Percentiles rank a stretch among this genome's conserved stretches.
Conservation (phyloP, 352 stramenopile species). For the Phytophthora ohioensis region DNA sequence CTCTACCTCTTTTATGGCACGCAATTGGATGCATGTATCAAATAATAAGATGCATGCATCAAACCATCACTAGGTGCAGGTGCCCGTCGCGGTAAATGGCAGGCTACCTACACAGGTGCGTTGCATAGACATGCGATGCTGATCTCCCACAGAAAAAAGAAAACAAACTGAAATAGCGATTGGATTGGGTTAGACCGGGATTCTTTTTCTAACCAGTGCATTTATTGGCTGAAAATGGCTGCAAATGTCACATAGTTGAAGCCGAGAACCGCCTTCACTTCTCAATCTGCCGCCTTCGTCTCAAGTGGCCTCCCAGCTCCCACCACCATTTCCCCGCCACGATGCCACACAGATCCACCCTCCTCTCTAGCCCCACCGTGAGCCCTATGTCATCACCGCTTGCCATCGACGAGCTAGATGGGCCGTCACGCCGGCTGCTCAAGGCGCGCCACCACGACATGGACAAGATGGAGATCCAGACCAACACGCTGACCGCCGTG, state of each 20-base stretch:
- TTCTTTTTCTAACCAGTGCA: slow-evolving; percentile 3
- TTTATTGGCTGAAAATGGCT: not conserved
- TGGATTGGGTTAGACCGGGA: not conserved
- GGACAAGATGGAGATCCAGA: slow-evolving; percentile 59
- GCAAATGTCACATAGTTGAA: not conserved
- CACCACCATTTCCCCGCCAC: slow-evolving; percentile 2
- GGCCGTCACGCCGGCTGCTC: slow-evolving; percentile 46
- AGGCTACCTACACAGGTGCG: slow-evolving; percentile 1
- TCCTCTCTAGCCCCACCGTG: slow-evolving; percentile 18
- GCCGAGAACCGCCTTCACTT: slow-evolving; percentile 22
- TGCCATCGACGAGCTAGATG: slow-evolving; percentile 35
- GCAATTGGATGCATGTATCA: no score
- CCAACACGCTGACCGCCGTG: slow-evolving; percentile 51
- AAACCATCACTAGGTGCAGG: no score
- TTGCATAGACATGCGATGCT: slow-evolving; percentile 7
- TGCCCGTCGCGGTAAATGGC: not conserved
- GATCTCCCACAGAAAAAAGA: slow-evolving; percentile 12
- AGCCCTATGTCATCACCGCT: slow-evolving; percentile 28
- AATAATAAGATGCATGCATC: no score
- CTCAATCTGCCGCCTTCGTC: slow-evolving; percentile 31
- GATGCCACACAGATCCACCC: slow-evolving; percentile 33
- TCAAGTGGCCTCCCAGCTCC: slow-evolving; percentile 26
- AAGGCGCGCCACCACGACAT: slow-evolving; percentile 61
- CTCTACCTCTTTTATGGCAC: not conserved
- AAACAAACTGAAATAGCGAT: not conserved